phyloP scores from a whole-genome alignment of 2,329 filamentous ascomycete species.

The Tothia fuscella region DNA sequence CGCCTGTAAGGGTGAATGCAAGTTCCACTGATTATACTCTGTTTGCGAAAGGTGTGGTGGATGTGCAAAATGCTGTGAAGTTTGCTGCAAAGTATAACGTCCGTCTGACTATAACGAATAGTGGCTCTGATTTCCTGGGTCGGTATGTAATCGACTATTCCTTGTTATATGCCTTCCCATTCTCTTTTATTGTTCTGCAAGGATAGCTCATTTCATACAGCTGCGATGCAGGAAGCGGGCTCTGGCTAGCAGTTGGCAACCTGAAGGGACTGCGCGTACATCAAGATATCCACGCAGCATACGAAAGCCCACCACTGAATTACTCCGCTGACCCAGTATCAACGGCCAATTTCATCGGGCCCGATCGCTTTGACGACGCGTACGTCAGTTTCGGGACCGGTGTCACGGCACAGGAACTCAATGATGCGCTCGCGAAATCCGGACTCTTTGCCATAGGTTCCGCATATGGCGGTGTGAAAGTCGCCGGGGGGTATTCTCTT shows the following conservation, averaged over 20 bases:
- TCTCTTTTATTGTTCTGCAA: not conserved
- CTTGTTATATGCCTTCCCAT: not conserved
- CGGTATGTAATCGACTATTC: not conserved
- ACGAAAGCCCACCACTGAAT: not conserved
- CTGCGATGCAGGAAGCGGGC: not conserved
- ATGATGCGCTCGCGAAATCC: not conserved
- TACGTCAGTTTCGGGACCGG: not conserved
- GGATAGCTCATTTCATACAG: not conserved
- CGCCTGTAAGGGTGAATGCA: no score
- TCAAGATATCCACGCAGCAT: not conserved
- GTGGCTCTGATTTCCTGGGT: not conserved
- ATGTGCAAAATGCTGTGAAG: not conserved
- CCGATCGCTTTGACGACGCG: not conserved
- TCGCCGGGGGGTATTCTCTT: conserved; percentile 16
- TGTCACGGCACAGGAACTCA: not conserved
- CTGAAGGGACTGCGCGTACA: not conserved
- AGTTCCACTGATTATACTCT: not conserved
- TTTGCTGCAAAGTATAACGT: not conserved
- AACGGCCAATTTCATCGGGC: not conserved
- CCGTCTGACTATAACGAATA: not conserved
- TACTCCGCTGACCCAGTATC: not conserved
- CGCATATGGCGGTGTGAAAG: conserved; percentile 16
- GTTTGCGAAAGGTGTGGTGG: not conserved
- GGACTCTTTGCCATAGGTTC: conserved; percentile 9
- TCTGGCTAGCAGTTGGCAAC: not conserved